Percentiles rank a stretch among this genome's conserved stretches.
Conservation (phyloP, 192 early-diverging fungal species). For the Dimargaris verticillata region DNA sequence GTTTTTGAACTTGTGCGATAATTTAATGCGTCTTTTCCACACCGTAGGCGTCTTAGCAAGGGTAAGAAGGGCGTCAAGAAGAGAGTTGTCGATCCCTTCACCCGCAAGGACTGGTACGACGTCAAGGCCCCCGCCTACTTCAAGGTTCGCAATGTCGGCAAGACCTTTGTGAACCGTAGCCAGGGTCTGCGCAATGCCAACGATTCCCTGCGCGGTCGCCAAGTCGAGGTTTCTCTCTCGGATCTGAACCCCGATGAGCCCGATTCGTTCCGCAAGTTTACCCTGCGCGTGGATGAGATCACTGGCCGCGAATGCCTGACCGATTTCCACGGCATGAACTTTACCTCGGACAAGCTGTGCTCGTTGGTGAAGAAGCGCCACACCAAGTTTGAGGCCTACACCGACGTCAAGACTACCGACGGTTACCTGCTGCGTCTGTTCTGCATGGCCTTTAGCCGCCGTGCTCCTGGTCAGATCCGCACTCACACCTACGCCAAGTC, state of each 20-base stretch:
- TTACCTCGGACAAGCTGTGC: constrained; percentile 99
- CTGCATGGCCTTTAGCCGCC: constrained; percentile 91
- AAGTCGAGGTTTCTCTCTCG: constrained; percentile 89
- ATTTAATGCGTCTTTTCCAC: background rate
- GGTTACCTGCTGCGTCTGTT: constrained; percentile 98
- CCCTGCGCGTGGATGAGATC: constrained; percentile 93
- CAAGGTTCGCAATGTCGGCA: constrained; percentile 84
- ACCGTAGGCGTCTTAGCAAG: constrained; percentile 80
- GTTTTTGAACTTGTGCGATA: too few relatives aligned
- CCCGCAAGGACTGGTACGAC: constrained; percentile 99
- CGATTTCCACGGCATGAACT: constrained; percentile 99
- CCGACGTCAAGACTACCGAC: constrained; percentile 99
- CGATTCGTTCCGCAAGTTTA: constrained; percentile 93
- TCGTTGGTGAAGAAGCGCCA: constrained; percentile 99
- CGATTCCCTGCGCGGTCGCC: constrained; percentile 90
- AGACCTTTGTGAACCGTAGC: constrained; percentile 99
- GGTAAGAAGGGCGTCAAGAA: constrained; percentile 99
- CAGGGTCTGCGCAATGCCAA: constrained; percentile 97
- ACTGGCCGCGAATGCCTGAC: constrained; percentile 97
- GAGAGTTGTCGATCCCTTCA: constrained; percentile 98
- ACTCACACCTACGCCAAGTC: constrained; percentile 97
- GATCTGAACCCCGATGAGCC: constrained; percentile 88
- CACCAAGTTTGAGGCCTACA: constrained; percentile 90
- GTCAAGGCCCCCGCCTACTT: constrained; percentile 97
- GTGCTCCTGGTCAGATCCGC: constrained; percentile 82